Evolutionary conservation across 495 filamentous ascomycete species (phyloP), one percentile per base, ranked within the genome.

Genomic region (Aspergillus biplanus): DNA sequence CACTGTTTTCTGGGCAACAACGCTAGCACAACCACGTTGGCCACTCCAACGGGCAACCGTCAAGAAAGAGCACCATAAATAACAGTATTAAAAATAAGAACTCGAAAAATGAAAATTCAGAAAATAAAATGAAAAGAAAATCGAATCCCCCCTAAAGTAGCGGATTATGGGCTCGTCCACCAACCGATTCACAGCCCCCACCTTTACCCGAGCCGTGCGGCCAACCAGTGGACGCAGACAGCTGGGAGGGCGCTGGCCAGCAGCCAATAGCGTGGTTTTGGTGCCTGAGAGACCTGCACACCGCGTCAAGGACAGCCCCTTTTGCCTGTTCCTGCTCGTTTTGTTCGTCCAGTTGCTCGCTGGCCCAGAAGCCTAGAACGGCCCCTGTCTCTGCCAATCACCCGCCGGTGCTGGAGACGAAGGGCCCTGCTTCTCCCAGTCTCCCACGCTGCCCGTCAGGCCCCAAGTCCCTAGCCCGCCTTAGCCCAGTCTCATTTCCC

Each of bases 161-260:
- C 53, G 21, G 53, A 35, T 33, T 35, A 15, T 46, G 35, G 35
- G 31, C 55, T 44, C 55, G 9, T 58, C 55, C 37, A 58, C 55
- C 55, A 58, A 58, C 55, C 37, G 55, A 6, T 4, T 44, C 52
- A 0, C 8, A 5, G 35, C 55, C 63, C 46, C 69, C 71, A 68
- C 71, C 65, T 58, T 46, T 66, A 57, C 46, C 68, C 66, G 71
- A 69, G 35, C 71, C 69, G 68, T 69, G 66, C 53, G 68, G 68
- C 67, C 33, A 34, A 62, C 21, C 37, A 61, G 32, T 58, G 46
- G 62, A 39, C 48, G 11, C 15, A 13, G n/a, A 5, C 27, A 11
- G 16, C 35, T 39, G 60, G 54, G 55, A 47, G 55, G 16, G 15
- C 18, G 16, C 21, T 15, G 21, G 21, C 61, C 53, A 33, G 8